Evolutionary conservation across 345 rosid genomes (phyloP).

Genomic region (Hypericum androsaemum): DNA sequence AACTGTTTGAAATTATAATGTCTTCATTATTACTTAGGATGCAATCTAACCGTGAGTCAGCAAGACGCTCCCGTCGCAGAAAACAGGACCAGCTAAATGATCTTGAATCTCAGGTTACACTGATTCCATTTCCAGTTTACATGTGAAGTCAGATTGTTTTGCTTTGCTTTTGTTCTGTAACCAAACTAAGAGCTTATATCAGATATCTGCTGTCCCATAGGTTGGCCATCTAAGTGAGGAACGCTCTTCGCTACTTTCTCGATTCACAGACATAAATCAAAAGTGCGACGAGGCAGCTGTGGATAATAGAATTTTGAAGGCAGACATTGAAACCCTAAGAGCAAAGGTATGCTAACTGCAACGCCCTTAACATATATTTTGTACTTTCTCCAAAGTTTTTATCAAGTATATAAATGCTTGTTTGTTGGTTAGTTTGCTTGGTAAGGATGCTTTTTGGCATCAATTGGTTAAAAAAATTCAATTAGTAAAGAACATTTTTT

Average conservation of each 20-base stretch:
- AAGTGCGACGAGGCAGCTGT: slow-evolving; percentile 72
- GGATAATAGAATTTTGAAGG: slow-evolving; percentile 86
- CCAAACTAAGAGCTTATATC: background rate
- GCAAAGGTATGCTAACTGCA: slow-evolving; percentile 52
- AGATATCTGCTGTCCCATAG: slow-evolving; percentile 26
- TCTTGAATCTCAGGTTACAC: slow-evolving; percentile 73
- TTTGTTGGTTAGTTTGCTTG: too few species aligned
- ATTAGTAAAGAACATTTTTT: too few species aligned
- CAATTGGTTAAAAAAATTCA: too few species aligned
- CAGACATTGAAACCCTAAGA: slow-evolving; percentile 86
- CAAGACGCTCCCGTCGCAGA: slow-evolving; percentile 92
- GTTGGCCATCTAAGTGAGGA: slow-evolving; percentile 76
- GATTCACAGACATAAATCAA: slow-evolving; percentile 58
- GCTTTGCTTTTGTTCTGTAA: background rate
- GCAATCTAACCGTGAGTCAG: slow-evolving; percentile 97
- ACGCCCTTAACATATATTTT: background rate
- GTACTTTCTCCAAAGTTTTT: too few species aligned
- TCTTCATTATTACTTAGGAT: slow-evolving; percentile 43
- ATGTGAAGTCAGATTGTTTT: background rate
- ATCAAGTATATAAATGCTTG: too few species aligned
- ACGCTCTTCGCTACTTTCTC: slow-evolving; percentile 54
- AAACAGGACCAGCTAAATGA: slow-evolving; percentile 82
- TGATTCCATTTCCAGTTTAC: slow-evolving; percentile 4
- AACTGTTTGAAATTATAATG: slow-evolving; percentile 3
- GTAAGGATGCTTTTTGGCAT: too few species aligned